These are phyloP conservation scores for Combretum micranthum DNA, from an alignment of 345 rosid genomes.

Conservation along the genomic window DNA sequence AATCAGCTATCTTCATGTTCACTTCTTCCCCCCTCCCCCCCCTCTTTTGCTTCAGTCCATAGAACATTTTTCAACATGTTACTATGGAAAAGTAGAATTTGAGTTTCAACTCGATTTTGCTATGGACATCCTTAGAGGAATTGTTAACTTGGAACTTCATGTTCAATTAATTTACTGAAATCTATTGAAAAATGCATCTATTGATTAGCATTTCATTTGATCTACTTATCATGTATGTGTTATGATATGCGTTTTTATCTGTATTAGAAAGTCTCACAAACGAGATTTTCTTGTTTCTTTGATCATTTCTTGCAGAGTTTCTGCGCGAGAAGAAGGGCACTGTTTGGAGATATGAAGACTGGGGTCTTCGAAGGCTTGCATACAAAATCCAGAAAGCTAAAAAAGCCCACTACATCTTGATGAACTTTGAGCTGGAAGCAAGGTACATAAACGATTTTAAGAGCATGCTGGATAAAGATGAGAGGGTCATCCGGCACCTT, in stretches of 20 bases:
- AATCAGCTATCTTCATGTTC: too few species aligned
- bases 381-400: conserved; percentile 83
- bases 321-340: conserved; percentile 77
- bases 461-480: conserved; percentile 69
- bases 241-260: neutral
- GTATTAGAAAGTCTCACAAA: neutral
- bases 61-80: too few species aligned
- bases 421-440: conserved; percentile 94
- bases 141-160: too few species aligned
- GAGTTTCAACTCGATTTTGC: too few species aligned
- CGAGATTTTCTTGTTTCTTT: neutral
- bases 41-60: too few species aligned
- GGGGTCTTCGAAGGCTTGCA: conserved; percentile 89
- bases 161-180: too few species aligned
- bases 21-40: too few species aligned
- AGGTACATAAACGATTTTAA: conserved; percentile 77
- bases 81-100: too few species aligned
- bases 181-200: too few species aligned
- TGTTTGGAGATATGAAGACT: conserved; percentile 81
- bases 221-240: neutral
- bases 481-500: conserved; percentile 82
- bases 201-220: too few species aligned
- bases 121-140: too few species aligned
- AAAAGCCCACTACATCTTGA: conserved; percentile 72
- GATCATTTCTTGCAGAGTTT: conserved; percentile 41